Conservation (phyloP, 2,329 filamentous ascomycete species). For the Cordyceps fumosorosea region DNA sequence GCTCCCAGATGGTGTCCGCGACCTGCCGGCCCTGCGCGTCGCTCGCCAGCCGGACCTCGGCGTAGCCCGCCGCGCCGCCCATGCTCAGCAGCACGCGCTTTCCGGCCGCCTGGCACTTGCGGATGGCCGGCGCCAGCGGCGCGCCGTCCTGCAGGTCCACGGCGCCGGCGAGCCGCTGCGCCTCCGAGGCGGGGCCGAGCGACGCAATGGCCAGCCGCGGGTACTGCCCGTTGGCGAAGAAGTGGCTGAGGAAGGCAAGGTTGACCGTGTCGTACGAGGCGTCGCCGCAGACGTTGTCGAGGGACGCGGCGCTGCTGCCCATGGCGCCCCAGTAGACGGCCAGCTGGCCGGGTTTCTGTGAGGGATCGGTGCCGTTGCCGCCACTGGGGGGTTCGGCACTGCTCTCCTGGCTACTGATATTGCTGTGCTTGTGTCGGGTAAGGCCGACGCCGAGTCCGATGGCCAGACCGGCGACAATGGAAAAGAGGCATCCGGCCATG, state of each 20-base stretch:
- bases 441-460: conserved; percentile 6
- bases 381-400: neutral
- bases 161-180: conserved; percentile 17
- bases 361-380: neutral
- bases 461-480: neutral
- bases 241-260: conserved; percentile 18
- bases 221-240: conserved; percentile 14
- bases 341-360: conserved; percentile 9
- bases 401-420: neutral
- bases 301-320: conserved; percentile 14
- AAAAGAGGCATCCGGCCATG: neutral
- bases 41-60: conserved; percentile 52
- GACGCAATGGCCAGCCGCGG: conserved; percentile 2
- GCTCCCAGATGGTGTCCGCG: conserved; percentile 59
- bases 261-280: conserved; percentile 18
- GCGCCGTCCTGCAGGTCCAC: conserved; percentile 17
- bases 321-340: conserved; percentile 19
- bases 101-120: conserved; percentile 52
- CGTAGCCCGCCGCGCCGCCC: conserved; percentile 60
- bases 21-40: conserved; percentile 40
- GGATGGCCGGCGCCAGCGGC: conserved; percentile 26
- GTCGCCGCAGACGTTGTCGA: conserved; percentile 17
- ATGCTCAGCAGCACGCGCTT: conserved; percentile 67
- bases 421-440: neutral
- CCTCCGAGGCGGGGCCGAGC: neutral